These are phyloP conservation scores for Phytopythium vexans DNA, from an alignment of 352 stramenopile species.

Conservation along the genomic window DNA sequence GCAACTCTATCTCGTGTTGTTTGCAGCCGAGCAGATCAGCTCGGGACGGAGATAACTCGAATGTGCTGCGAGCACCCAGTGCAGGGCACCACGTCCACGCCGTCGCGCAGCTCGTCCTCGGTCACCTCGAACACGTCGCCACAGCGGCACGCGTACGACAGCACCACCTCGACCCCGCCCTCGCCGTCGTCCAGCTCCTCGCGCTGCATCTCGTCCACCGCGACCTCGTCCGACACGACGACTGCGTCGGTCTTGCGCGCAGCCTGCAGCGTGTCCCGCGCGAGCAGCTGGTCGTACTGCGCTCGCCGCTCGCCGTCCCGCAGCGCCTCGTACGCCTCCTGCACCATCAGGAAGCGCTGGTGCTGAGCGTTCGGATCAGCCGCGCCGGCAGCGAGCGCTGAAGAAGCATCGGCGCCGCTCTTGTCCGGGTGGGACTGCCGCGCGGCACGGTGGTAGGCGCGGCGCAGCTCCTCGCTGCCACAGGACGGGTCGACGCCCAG, in stretches of 20 bases:
- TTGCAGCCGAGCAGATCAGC: not conserved
- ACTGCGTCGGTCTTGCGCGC: conserved; percentile 42
- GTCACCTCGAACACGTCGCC: conserved; percentile 73
- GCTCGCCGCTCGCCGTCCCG: conserved; percentile 32
- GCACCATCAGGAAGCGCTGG: conserved; percentile 48
- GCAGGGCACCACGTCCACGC: conserved; percentile 68
- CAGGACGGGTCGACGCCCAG: conserved; percentile 42
- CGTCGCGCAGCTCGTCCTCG: conserved; percentile 55
- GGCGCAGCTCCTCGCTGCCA: conserved; percentile 57
- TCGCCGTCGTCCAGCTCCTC: conserved; percentile 26
- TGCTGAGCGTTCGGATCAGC: conserved; percentile 5
- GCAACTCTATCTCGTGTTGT: not conserved
- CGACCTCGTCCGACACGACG: conserved; percentile 69
- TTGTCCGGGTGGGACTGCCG: conserved; percentile 69
- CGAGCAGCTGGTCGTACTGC: conserved; percentile 54
- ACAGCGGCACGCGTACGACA: conserved; percentile 63
- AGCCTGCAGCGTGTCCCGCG: conserved; percentile 24
- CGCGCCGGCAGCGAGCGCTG: not conserved
- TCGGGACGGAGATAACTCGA: conserved; percentile 29
- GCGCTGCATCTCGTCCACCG: conserved; percentile 36
- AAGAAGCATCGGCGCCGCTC: conserved; percentile 4
- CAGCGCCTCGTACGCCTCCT: conserved; percentile 72
- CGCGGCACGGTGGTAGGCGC: conserved; percentile 65
- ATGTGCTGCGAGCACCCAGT: conserved; percentile 82
- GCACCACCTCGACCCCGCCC: conserved; percentile 47